These are phyloP conservation scores for Pichia sp. DNA, from an alignment of 1,139 yeast species.

Conservation along the genomic window DNA sequence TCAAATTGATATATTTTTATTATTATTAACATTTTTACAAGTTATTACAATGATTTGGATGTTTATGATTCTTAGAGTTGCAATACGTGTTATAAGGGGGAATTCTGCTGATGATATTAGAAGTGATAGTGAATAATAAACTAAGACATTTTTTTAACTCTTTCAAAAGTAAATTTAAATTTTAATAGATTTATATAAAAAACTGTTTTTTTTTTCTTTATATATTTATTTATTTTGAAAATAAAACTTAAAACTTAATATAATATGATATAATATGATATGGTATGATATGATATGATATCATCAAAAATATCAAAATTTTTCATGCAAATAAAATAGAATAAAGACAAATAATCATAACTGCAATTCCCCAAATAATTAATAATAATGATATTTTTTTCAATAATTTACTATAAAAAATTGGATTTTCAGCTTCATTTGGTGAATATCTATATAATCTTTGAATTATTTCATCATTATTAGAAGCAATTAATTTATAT, in stretches of 20 bases:
- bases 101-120: slow-evolving; percentile 75
- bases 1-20: slow-evolving; percentile 46
- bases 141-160: too few relatives aligned
- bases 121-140: slow-evolving; percentile 58
- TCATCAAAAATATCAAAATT: too few relatives aligned
- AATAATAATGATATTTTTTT: slow-evolving; percentile 41
- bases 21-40: slow-evolving; percentile 61
- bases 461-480: slow-evolving; percentile 23
- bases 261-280: too few relatives aligned
- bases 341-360: slow-evolving; percentile 45
- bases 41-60: slow-evolving; percentile 67
- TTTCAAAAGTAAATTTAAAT: too few relatives aligned
- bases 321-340: slow-evolving; percentile 21
- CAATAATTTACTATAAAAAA: slow-evolving; percentile 22
- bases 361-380: slow-evolving; percentile 48
- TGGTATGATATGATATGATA: too few relatives aligned
- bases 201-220: too few relatives aligned
- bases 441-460: slow-evolving; percentile 19
- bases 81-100: slow-evolving; percentile 63
- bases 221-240: too few relatives aligned
- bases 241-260: too few relatives aligned
- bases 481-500: slow-evolving; percentile 36
- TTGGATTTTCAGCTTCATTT: slow-evolving; percentile 17
- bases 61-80: slow-evolving; percentile 64
- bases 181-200: too few relatives aligned